Conservation (phyloP, 768 basidiomycete genomes). For the Lactarius quietus region DNA sequence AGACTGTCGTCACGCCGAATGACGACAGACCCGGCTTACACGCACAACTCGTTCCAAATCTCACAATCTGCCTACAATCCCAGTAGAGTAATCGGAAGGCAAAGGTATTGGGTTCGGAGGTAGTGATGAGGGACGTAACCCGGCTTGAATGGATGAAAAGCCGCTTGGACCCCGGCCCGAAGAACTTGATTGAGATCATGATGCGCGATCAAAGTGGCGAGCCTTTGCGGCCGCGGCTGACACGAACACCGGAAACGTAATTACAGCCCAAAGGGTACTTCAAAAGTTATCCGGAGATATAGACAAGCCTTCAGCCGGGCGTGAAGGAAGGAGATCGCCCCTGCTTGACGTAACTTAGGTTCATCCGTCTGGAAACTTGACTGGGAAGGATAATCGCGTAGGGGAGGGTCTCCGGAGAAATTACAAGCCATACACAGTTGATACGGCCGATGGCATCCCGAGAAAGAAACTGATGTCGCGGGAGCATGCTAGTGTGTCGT, state of each 20-base stretch:
- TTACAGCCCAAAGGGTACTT: not conserved
- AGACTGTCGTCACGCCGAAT: not conserved
- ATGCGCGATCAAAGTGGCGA: not conserved
- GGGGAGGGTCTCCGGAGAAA: not conserved
- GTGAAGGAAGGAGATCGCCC: not conserved
- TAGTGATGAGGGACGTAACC: not conserved
- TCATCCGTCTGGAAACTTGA: not conserved
- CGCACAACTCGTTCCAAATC: not conserved
- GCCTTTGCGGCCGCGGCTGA: not conserved
- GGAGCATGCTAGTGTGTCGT: too few species aligned
- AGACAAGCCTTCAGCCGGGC: not conserved
- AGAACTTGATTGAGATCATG: not conserved
- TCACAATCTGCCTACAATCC: not conserved
- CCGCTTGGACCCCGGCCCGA: not conserved
- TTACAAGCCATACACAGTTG: too few species aligned
- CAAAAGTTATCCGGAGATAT: not conserved
- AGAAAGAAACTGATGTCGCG: not conserved
- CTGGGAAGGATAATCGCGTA: not conserved
- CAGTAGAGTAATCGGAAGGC: not conserved
- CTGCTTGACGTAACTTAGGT: not conserved
- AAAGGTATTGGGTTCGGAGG: not conserved
- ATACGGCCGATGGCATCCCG: too few species aligned
- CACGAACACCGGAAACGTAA: not conserved
- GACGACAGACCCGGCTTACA: not conserved
- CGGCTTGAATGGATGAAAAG: not conserved